phyloP scores from a whole-genome alignment of 2,329 filamentous ascomycete species.

The Metarhizium anisopliae region DNA sequence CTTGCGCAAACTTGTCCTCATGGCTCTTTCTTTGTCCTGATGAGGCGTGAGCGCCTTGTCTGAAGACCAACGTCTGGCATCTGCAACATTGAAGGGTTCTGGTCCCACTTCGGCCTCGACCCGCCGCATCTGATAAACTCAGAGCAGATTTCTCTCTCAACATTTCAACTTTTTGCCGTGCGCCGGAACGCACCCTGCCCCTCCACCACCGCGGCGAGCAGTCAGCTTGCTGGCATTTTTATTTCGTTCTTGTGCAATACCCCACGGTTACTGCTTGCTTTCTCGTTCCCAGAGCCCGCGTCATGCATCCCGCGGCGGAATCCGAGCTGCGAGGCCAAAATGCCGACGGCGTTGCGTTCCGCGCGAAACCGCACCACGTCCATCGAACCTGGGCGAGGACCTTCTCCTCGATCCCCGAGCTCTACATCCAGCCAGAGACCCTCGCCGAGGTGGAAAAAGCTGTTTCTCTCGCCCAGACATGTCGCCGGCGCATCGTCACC shows the following conservation, averaged over 20 bases:
- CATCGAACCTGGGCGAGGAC: slow-evolving; percentile 95
- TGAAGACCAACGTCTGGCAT: no score
- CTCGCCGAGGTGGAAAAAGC: slow-evolving; percentile 76
- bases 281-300: background rate
- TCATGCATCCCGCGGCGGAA: slow-evolving; percentile 27
- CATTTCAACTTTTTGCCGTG: background rate
- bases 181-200: background rate
- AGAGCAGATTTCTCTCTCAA: background rate
- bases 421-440: slow-evolving; percentile 79
- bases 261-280: no score
- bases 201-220: background rate
- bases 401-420: slow-evolving; percentile 79
- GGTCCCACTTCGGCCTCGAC: background rate
- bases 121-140: slow-evolving; percentile 1
- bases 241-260: background rate
- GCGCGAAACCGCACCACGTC: slow-evolving; percentile 59
- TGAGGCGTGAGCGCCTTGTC: no score
- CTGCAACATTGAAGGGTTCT: no score
- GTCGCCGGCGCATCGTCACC: slow-evolving; percentile 71
- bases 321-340: slow-evolving; percentile 22
- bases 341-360: slow-evolving; percentile 56
- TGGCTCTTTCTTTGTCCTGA: background rate
- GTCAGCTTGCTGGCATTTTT: background rate
- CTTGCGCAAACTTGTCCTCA: background rate
- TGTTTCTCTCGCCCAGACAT: slow-evolving; percentile 70